These are phyloP conservation scores for Fonticula alba DNA, from an alignment of 78 protist genomes.

Conservation along the genomic window DNA sequence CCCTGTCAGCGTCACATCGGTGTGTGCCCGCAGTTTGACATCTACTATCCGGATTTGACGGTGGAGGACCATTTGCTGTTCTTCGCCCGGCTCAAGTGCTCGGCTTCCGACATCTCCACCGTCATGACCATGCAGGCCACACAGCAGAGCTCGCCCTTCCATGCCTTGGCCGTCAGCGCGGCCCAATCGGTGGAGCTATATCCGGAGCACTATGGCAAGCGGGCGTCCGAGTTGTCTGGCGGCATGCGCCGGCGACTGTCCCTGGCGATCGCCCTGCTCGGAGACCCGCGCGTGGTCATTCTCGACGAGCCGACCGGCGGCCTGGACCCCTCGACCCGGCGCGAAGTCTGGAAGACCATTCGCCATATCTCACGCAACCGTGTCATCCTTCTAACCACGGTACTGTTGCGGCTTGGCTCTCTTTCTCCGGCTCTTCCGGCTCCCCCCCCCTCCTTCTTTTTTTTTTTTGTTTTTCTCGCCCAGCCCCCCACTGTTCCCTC, in stretches of 20 bases:
- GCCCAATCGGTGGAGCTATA: not conserved
- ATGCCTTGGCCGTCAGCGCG: not conserved
- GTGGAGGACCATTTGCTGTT: constrained; percentile 33
- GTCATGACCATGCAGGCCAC: too few species aligned
- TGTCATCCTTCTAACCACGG: constrained; percentile 24
- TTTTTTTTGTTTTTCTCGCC: too few species aligned
- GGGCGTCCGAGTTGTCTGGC: constrained; percentile 1
- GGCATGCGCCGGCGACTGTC: constrained; percentile 25
- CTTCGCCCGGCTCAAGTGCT: not conserved
- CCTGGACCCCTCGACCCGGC: constrained; percentile 17
- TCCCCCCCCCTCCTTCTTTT: too few species aligned
- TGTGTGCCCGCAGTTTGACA: constrained; percentile 29
- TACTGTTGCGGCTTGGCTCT: too few species aligned
- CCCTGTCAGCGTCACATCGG: too few species aligned
- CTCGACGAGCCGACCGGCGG: constrained; percentile 5
- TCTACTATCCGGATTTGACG: constrained; percentile 23
- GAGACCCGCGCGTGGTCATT: too few species aligned
- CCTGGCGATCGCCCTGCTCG: constrained; percentile 15
- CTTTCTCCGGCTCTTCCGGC: too few species aligned
- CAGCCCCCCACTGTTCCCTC: too few species aligned
- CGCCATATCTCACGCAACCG: not conserved
- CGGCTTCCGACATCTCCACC: too few species aligned
- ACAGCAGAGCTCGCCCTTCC: too few species aligned
- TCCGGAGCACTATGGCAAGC: not conserved
- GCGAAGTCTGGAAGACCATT: constrained; percentile 22